phyloP scores from a whole-genome alignment of 352 stramenopile genomes.

The Globisporangium cystogenes region DNA sequence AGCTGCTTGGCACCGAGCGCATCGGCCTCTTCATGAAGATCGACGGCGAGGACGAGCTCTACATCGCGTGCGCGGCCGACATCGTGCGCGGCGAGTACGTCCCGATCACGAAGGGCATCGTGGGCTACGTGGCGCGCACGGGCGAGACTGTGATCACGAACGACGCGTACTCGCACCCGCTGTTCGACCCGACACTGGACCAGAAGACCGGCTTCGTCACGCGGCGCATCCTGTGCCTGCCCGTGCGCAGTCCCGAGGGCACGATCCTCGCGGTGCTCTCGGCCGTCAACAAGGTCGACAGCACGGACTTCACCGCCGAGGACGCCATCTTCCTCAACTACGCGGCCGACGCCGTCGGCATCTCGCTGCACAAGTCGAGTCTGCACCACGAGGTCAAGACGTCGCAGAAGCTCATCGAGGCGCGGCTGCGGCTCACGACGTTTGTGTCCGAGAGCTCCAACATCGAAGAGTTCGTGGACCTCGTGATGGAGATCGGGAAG shows the following conservation, averaged over 20 bases:
- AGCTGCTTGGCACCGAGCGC: conserved; percentile 58
- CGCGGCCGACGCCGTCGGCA: conserved; percentile 56
- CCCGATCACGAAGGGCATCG: conserved; percentile 64
- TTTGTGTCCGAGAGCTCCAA: conserved; percentile 56
- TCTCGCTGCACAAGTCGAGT: conserved; percentile 62
- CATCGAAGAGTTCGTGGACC: conserved; percentile 57
- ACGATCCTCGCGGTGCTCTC: conserved; percentile 57
- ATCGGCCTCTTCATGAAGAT: conserved; percentile 70
- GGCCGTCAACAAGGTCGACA: conserved; percentile 70
- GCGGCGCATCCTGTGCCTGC: conserved; percentile 54
- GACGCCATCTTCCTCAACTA: conserved; percentile 74
- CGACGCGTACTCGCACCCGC: conserved; percentile 49
- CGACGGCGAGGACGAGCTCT: conserved; percentile 62
- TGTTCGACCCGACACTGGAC: conserved; percentile 63
- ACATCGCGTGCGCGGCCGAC: conserved; percentile 51
- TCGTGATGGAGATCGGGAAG: conserved; percentile 71
- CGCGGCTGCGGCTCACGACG: conserved; percentile 50
- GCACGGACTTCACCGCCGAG: conserved; percentile 57
- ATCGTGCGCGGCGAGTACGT: conserved; percentile 65
- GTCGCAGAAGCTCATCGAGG: conserved; percentile 68
- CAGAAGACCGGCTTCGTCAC: conserved; percentile 62
- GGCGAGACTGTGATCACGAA: conserved; percentile 68
- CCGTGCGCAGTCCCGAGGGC: conserved; percentile 51
- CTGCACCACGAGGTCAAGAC: conserved; percentile 65
- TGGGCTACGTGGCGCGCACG: conserved; percentile 54